A percentile compares a stretch with the other conserved stretches of the same genome.
Evolutionary conservation across 768 basidiomycete species (phyloP).

Genomic region (Psilocybe azurescens): DNA sequence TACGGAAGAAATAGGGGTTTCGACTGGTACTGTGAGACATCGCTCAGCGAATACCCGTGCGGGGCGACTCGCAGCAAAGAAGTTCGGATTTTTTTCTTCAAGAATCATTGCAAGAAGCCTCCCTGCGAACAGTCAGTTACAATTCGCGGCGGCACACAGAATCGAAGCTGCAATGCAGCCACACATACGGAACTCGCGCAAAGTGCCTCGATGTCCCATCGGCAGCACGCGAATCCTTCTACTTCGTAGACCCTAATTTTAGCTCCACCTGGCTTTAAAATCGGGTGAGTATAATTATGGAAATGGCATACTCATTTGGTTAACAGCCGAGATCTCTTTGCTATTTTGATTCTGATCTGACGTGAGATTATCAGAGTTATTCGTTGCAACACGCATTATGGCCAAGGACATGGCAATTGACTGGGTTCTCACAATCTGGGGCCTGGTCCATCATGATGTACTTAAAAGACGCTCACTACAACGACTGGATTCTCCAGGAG

Average conservation of each 20-base stretch:
- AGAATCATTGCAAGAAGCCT: neutral
- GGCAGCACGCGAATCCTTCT: conserved; percentile 9
- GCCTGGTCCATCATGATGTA: conserved; percentile 9
- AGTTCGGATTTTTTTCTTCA: neutral
- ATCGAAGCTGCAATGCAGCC: neutral
- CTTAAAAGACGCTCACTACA: conserved; percentile 14
- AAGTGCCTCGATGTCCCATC: conserved; percentile 6
- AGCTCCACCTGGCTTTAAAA: neutral
- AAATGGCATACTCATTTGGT: neutral
- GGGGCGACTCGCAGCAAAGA: neutral
- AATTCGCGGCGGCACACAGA: neutral
- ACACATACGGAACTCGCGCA: conserved; percentile 11
- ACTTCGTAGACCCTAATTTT: conserved; percentile 13
- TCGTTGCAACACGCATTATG: neutral
- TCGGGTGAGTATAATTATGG: conserved; percentile 5
- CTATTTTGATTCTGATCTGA: conserved; percentile 2
- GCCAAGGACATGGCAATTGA: neutral
- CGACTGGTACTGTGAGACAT: neutral
- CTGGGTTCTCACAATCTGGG: conserved; percentile 6
- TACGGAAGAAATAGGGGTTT: neutral
- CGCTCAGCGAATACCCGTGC: neutral
- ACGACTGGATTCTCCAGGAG: conserved; percentile 3
- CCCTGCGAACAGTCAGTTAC: neutral
- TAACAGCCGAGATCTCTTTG: conserved; percentile 10
- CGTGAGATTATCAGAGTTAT: conserved; percentile 3